phyloP scores from a whole-genome alignment of 108 stramenopile species.

The Discostella stelligeroides region DNA sequence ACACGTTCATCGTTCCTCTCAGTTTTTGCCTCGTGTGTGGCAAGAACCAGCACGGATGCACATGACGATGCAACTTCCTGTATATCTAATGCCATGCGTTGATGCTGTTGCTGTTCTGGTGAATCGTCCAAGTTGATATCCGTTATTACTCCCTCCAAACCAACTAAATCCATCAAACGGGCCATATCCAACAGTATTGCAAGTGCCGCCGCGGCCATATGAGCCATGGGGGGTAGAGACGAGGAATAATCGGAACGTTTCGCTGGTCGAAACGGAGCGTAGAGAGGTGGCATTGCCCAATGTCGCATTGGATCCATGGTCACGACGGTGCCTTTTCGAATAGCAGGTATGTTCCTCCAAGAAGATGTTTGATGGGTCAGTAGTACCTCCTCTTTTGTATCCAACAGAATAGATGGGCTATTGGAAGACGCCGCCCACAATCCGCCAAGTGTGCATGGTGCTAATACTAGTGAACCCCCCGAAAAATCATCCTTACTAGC shows the following conservation, averaged over 20 bases:
- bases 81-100: constrained; percentile 17
- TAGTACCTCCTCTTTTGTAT: constrained; percentile 67
- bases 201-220: constrained; percentile 41
- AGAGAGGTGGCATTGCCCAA: constrained; percentile 41
- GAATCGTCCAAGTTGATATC: constrained; percentile 4
- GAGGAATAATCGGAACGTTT: constrained; percentile 12
- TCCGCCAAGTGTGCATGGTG: constrained; percentile 62
- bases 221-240: constrained; percentile 30
- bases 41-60: constrained; percentile 29
- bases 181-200: constrained; percentile 41
- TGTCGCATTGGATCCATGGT: constrained; percentile 44
- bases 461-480: constrained; percentile 48
- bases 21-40: constrained; percentile 21
- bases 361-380: constrained; percentile 42
- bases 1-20: not conserved
- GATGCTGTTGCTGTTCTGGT: not conserved
- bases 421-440: constrained; percentile 58
- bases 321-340: constrained; percentile 34
- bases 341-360: not conserved
- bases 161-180: constrained; percentile 18
- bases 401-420: constrained; percentile 56
- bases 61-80: constrained; percentile 31
- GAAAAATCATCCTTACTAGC: constrained; percentile 3
- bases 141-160: constrained; percentile 1
- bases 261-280: constrained; percentile 22